Percentiles rank a stretch among this genome's conserved stretches.
Conservation (phyloP, 805 yeast genomes). For the Phaffomyces opuntiae region DNA sequence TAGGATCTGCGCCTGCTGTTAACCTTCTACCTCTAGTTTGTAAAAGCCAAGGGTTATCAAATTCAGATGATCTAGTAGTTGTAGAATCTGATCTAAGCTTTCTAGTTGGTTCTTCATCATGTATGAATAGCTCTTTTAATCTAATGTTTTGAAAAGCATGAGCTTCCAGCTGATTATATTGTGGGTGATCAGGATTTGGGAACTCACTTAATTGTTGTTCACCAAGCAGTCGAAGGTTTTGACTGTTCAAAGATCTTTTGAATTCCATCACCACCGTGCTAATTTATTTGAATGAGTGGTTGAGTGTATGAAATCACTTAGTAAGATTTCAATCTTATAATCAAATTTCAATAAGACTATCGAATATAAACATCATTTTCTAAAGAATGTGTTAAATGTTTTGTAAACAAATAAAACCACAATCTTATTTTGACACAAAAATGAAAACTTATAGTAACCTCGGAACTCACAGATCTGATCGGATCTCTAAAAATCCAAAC, state of each 20-base stretch:
- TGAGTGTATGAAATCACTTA: too few species aligned
- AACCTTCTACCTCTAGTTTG: not conserved
- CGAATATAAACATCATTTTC: too few species aligned
- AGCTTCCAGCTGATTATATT: not conserved
- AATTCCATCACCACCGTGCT: too few species aligned
- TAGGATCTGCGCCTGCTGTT: not conserved
- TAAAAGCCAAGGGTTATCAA: not conserved
- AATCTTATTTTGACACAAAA: not conserved
- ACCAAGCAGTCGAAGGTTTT: not conserved
- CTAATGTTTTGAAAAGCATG: not conserved
- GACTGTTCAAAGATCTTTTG: too few species aligned
- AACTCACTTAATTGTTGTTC: not conserved
- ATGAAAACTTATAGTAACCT: not conserved
- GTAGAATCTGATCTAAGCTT: not conserved
- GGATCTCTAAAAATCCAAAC: not conserved
- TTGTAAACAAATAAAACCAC: too few species aligned
- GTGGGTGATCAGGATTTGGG: too few species aligned
- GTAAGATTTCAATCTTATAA: too few species aligned
- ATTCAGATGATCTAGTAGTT: not conserved
- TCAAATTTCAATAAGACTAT: too few species aligned
- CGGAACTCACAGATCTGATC: not conserved
- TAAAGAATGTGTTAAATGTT: too few species aligned
- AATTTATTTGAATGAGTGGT: too few species aligned
- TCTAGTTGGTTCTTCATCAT: not conserved
- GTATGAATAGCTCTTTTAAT: not conserved